A percentile compares a stretch with the other conserved stretches of the same genome.
These are phyloP conservation scores for Cladosporium sp. DNA, from an alignment of 2,329 filamentous ascomycete species.

Conservation along the genomic window DNA sequence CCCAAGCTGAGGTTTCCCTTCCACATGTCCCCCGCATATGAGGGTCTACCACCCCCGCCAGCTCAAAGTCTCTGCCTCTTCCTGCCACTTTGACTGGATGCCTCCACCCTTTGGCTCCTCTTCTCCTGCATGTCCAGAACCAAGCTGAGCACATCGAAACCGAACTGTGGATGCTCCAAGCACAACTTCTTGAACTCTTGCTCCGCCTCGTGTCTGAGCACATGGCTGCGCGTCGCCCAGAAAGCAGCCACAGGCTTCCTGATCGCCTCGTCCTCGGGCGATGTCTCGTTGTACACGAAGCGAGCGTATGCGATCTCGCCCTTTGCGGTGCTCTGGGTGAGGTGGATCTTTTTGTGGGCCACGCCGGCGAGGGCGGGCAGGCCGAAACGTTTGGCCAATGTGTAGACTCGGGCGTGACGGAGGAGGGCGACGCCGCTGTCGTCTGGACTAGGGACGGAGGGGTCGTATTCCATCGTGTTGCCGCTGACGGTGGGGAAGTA, in stretches of 20 bases:
- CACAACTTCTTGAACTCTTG: constrained; percentile 80
- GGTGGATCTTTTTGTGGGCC: constrained; percentile 85
- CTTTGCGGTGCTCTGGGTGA: constrained; percentile 78
- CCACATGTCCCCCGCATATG: no score
- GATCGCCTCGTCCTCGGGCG: constrained; percentile 64
- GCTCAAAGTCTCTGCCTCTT: constrained; percentile 35
- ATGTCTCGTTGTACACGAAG: constrained; percentile 80
- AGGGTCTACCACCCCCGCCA: no score
- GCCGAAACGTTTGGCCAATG: constrained; percentile 74
- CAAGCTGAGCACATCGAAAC: constrained; percentile 81
- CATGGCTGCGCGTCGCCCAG: constrained; percentile 78
- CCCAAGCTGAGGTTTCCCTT: no score
- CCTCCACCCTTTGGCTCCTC: constrained; percentile 35
- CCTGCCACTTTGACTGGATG: constrained; percentile 32
- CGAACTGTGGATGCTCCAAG: constrained; percentile 85
- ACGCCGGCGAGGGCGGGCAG: constrained; percentile 64
- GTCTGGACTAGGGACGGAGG: constrained; percentile 62
- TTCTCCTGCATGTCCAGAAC: constrained; percentile 50
- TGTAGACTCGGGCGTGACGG: constrained; percentile 86
- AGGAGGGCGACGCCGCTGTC: constrained; percentile 78
- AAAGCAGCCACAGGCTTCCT: constrained; percentile 82
- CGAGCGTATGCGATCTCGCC: constrained; percentile 89
- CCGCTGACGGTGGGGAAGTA: constrained; percentile 71
- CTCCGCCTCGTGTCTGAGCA: constrained; percentile 79
- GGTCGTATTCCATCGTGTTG: constrained; percentile 64